Base-by-base conservation (phyloP, 2,329 filamentous ascomycete genomes). In the Biscogniauxia sp. region DNA sequence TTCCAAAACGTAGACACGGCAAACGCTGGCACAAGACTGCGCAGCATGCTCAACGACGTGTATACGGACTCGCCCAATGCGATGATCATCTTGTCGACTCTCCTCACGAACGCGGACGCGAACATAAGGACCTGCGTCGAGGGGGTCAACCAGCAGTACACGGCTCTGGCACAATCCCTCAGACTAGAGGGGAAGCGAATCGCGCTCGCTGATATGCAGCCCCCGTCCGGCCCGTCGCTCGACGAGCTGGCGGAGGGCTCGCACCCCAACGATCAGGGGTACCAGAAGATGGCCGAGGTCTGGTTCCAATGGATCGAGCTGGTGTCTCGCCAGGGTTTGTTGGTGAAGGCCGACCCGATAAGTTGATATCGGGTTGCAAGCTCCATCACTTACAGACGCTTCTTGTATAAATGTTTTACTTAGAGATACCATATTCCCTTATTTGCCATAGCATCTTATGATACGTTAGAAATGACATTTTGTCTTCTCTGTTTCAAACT, bases 211-310 rank as follows among this genome's bases (percentile, higher is more conserved):
- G 73, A 77, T 51, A 74, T 75, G 71, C 71, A 74, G 45, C 61
- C 68, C 28, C 55, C 65, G 9, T 58, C 55, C 9, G 71, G 73
- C 2, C 72, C 72, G 15, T 61, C 59, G 17, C 25, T 61, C 5
- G 63, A 58, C 2, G 71, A 77, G 37, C 58, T 76, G n/a, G 66
- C 62, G 5, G 75, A 77, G 58, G 72, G 72, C 45, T 73, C 63
- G 0, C 75, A 76, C 57, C 75, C 76, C 5, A 70, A 64, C 20
- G 71, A 76, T 51, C 65, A 20, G 0, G 76, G 75, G 0, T 77
- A 77, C 58, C 51, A 53, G 20, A 75, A 74, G 66, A 77, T 78
- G 74, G 75, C 73, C 1, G 28, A 57, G 1, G 63, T 76, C 17
- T 75, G 70, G 69, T 69, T 69, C 54, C 51, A 62, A 0, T 73